phyloP scores from a whole-genome alignment of 2,329 filamentous ascomycete genomes.

The Ceratocystis ficicola region DNA sequence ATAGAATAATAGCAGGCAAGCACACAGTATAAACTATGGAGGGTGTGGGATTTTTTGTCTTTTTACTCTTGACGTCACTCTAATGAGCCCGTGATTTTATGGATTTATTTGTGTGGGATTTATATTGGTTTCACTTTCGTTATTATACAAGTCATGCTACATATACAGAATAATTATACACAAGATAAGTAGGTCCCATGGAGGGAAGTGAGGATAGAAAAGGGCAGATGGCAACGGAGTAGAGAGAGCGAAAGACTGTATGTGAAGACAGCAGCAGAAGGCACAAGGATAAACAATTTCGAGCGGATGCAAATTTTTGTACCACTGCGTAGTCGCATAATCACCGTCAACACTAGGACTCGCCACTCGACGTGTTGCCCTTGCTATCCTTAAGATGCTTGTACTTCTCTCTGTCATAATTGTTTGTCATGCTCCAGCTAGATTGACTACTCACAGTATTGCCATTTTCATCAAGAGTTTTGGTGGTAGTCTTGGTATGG shows the following conservation, averaged over 20 bases:
- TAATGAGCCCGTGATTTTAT: constrained; percentile 15
- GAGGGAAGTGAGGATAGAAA: not conserved
- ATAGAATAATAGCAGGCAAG: constrained; percentile 11
- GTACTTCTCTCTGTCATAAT: constrained; percentile 22
- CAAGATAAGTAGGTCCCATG: not conserved
- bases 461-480: constrained; percentile 33
- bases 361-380: not conserved
- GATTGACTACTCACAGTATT: constrained; percentile 33
- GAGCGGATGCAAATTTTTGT: no score
- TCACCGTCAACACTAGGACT: not conserved
- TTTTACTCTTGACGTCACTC: not conserved
- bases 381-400: constrained; percentile 17
- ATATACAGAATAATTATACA: not conserved
- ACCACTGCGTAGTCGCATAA: no score
- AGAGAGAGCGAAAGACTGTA: not conserved
- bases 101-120: constrained; percentile 8
- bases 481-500: constrained; percentile 34
- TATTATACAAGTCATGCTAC: constrained; percentile 8
- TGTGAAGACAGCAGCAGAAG: not conserved
- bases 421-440: constrained; percentile 20
- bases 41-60: not conserved
- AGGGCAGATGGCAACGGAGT: not conserved
- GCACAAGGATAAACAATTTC: no score
- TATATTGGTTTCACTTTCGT: constrained; percentile 9
- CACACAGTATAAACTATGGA: not conserved